Conservation (phyloP, 108 stramenopile genomes). For the Licmophora abbreviata region DNA sequence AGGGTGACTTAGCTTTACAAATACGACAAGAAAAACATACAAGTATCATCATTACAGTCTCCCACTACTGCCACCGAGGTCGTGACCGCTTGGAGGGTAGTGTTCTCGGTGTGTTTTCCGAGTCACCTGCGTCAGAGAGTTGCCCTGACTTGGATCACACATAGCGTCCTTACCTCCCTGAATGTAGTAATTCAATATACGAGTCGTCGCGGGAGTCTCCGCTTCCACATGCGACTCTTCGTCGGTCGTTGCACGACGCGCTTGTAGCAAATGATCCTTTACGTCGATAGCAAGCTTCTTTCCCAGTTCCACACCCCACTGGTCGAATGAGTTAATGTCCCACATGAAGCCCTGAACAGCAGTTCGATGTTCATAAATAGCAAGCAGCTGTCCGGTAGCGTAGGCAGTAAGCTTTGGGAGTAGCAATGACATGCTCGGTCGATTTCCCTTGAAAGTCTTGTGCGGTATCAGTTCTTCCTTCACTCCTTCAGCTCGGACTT, state of each 20-base stretch:
- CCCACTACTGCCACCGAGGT: conserved; percentile 28
- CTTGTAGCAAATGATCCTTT: conserved; percentile 59
- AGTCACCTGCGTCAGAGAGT: conserved; percentile 36
- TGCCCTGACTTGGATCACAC: conserved; percentile 13
- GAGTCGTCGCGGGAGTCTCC: conserved; percentile 67
- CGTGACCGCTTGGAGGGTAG: conserved; percentile 26
- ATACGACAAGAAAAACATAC: not conserved
- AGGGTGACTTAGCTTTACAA: too few species aligned
- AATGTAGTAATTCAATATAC: conserved; percentile 82
- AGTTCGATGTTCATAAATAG: conserved; percentile 96
- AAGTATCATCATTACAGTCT: conserved; percentile 10
- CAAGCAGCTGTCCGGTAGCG: conserved; percentile 88
- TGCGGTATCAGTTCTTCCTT: conserved; percentile 85
- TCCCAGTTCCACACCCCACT: conserved; percentile 99
- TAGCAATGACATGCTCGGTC: conserved; percentile 92
- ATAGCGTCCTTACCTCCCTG: conserved; percentile 40
- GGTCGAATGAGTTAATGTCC: conserved; percentile 99
- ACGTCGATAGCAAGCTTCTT: conserved; percentile 95
- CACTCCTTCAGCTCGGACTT: conserved; percentile 88
- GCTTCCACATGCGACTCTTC: conserved; percentile 26
- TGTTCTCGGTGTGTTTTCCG: conserved; percentile 50
- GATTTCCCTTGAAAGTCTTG: conserved; percentile 93
- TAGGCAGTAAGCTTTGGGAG: conserved; percentile 93
- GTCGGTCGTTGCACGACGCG: conserved; percentile 37
- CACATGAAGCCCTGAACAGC: conserved; percentile 99